Evolutionary conservation across 2,329 filamentous ascomycete genomes (phyloP).

Genomic region (Aspergillus quadricinctus): DNA sequence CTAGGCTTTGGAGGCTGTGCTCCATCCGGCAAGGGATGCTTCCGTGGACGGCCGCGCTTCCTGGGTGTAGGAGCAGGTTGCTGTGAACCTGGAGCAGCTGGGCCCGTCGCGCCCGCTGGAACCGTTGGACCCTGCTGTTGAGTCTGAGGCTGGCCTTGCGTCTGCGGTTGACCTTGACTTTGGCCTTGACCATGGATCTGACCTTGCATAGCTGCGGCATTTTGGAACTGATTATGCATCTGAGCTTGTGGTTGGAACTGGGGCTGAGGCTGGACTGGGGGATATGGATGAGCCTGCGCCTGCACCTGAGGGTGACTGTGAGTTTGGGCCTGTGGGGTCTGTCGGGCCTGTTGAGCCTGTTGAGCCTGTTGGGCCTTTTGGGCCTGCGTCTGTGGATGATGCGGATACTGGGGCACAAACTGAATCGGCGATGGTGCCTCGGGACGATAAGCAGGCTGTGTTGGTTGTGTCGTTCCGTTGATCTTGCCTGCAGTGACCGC

Average conservation of each 20-base stretch:
- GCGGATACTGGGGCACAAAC: neutral
- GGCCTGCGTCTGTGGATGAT: neutral
- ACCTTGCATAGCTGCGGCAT: neutral
- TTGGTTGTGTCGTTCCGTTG: neutral
- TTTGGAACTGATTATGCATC: neutral
- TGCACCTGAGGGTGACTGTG: neutral
- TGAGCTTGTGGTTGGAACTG: neutral
- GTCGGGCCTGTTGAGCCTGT: no score
- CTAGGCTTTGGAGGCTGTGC: conserved; percentile 13
- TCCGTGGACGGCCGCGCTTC: conserved; percentile 31
- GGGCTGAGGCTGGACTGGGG: neutral
- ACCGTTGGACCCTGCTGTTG: neutral
- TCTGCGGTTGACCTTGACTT: conserved; percentile 15
- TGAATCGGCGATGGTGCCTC: neutral
- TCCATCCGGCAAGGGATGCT: conserved; percentile 6
- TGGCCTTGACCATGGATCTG: neutral
- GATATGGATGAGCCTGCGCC: neutral
- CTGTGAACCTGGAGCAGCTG: conserved; percentile 1
- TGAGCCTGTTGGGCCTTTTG: neutral
- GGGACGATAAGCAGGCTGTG: neutral
- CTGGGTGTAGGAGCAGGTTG: conserved; percentile 8
- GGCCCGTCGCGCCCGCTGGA: conserved; percentile 3
- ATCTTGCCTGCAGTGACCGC: neutral
- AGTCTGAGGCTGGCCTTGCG: conserved; percentile 2
- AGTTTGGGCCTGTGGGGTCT: neutral